phyloP scores from a whole-genome alignment of 345 rosid species.

The Pelargonium nanum region DNA sequence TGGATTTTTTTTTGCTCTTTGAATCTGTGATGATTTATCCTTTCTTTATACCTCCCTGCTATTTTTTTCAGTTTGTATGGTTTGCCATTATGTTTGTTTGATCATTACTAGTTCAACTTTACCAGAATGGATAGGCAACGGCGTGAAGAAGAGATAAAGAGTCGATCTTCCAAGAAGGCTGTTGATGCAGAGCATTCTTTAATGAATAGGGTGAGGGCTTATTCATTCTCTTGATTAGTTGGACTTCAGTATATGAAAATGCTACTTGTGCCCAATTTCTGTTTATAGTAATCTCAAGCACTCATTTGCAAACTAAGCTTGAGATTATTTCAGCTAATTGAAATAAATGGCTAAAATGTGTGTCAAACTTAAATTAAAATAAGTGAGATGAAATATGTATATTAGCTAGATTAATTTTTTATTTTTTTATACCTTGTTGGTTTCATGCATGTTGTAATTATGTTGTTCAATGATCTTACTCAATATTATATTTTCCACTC shows the following conservation, averaged over 20 bases:
- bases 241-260: too few species aligned
- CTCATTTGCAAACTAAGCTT: neutral
- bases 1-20: too few species aligned
- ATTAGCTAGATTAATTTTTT: neutral
- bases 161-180: conserved; percentile 73
- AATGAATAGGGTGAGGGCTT: conserved; percentile 53
- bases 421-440: neutral
- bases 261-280: neutral
- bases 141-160: conserved; percentile 87
- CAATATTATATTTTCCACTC: conserved; percentile 4
- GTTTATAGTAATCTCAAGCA: neutral
- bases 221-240: conserved; percentile 4
- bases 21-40: neutral
- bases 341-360: neutral
- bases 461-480: neutral
- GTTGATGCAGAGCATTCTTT: conserved; percentile 77
- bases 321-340: neutral
- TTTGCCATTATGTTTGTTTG: neutral
- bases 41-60: too few species aligned
- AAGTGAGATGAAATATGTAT: neutral
- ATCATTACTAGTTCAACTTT: conserved; percentile 1
- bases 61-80: neutral
- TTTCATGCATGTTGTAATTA: too few species aligned
- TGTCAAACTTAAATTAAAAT: too few species aligned
- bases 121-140: conserved; percentile 94